Evolutionary conservation across 768 basidiomycete species (phyloP).

Genomic region (Mycena polygramma): DNA sequence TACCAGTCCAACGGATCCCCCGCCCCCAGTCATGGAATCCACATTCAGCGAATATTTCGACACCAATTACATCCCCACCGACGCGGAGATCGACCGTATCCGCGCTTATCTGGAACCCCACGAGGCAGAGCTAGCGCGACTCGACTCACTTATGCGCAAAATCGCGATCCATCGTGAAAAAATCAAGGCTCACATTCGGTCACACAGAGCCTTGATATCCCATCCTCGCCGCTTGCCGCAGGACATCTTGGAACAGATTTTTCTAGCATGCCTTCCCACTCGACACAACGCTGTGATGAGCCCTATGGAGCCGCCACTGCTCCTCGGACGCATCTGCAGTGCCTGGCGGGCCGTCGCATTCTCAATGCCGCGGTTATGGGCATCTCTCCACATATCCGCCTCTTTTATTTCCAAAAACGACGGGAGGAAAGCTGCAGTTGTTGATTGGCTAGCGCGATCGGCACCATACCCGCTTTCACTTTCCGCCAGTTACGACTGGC

Average conservation of each 20-base stretch:
- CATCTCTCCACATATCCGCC: neutral
- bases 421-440: neutral
- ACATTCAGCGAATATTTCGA: neutral
- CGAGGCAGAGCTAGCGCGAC: neutral
- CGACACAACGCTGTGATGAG: conserved; percentile 15
- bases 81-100: neutral
- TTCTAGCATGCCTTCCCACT: conserved; percentile 7
- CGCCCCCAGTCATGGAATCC: neutral
- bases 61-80: neutral
- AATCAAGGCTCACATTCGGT: neutral
- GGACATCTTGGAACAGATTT: conserved; percentile 14
- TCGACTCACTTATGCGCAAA: neutral
- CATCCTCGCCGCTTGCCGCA: neutral
- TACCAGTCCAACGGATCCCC: too few relatives aligned
- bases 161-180: neutral
- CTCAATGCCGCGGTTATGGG: neutral
- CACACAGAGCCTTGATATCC: conserved; percentile 4
- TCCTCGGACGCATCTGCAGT: conserved; percentile 44
- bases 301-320: conserved; percentile 35
- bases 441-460: neutral
- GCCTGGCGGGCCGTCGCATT: conserved; percentile 43
- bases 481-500: neutral
- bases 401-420: neutral
- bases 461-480: neutral
- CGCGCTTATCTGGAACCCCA: neutral